Percentiles rank a stretch among this genome's conserved stretches.
These are phyloP conservation scores for Trypanosoma scelopori DNA, from an alignment of 208 protist genomes.

Conservation along the genomic window DNA sequence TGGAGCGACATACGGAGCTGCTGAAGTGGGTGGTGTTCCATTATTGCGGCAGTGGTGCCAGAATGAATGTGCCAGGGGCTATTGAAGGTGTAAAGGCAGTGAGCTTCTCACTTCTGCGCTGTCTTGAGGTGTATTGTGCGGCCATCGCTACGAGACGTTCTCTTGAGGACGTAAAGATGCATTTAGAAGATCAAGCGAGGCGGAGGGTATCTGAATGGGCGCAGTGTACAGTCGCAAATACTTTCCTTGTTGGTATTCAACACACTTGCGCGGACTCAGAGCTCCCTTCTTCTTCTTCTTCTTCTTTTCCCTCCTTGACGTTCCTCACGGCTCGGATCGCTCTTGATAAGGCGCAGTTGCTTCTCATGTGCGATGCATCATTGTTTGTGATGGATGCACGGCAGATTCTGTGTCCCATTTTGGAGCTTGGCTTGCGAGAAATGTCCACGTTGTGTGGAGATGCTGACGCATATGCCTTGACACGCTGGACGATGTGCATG, in stretches of 20 bases:
- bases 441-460: slow-evolving; percentile 2
- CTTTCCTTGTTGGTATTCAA: slow-evolving; percentile 21
- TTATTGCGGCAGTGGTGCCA: slow-evolving; percentile 4
- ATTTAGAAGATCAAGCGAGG: not conserved
- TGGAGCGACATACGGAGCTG: slow-evolving; percentile 62
- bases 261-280: not conserved
- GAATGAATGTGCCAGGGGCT: not conserved
- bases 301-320: not conserved
- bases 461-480: not conserved
- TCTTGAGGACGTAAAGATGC: not conserved
- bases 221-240: slow-evolving; percentile 7
- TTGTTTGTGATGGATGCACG: slow-evolving; percentile 22
- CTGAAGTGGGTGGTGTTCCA: slow-evolving; percentile 44
- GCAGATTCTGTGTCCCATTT: slow-evolving; percentile 7
- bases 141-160: not conserved
- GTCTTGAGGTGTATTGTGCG: slow-evolving; percentile 40
- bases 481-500: slow-evolving; percentile 14
- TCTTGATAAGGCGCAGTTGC: slow-evolving; percentile 18
- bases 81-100: slow-evolving; percentile 37
- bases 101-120: slow-evolving; percentile 41
- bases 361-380: slow-evolving; percentile 16
- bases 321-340: not conserved
- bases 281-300: slow-evolving; percentile 5
- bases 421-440: slow-evolving; percentile 14
- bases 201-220: slow-evolving; percentile 13